Evolutionary conservation across 768 basidiomycete genomes (phyloP), one percentile per base, ranked within the genome.

Genomic region (Nevesoporus exiguus): DNA sequence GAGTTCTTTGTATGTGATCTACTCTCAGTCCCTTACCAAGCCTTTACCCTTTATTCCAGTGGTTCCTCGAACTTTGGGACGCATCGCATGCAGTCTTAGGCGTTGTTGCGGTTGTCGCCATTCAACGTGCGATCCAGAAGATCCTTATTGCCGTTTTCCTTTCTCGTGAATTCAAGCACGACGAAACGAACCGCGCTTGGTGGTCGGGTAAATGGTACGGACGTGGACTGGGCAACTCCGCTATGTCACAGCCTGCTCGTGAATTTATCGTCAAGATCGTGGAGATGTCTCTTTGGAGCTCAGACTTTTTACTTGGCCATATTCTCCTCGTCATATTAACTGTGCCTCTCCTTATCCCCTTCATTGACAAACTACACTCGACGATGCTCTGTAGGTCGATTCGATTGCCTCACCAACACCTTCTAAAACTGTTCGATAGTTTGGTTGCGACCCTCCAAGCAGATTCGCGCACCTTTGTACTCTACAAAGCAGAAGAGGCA

Each of bases 181-280:
- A 99, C 67, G 94, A 98, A 76, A 95, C 92, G 25, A 98, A 98
- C 75, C 81, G 91, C 56, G 95, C 95, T 2, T 98, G 96, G 96
- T 99, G 97, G 97, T 94, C 95, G 17, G 95, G 94, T 57, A 88
- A 90, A 76, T 98, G 97, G 97, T 95, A 95, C 67, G 94, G 95
- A 44, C 82, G 93, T 54, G 91, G 93, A 27, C 78, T 99, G 19
- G 96, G 96, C 14, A 80, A 80, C n/a, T 88, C 90, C 31, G 93
- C 90, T 34, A 85, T 96, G 68, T 94, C 93, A 29, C 97, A 98
- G 69, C 94, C 95, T 30, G 93, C 92, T 52, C 87, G 97, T 68
- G 97, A 98, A 78, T 97, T 90, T 67, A 82, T 98, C 52, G 95
- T 98, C 75, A 99, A 98, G 80, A 91, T 96, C 54, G 92, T 98